A percentile compares a stretch with the other conserved stretches of the same genome.
Conservation (phyloP, 1,284 basidiomycete genomes). For the Leccinum angustisporum region DNA sequence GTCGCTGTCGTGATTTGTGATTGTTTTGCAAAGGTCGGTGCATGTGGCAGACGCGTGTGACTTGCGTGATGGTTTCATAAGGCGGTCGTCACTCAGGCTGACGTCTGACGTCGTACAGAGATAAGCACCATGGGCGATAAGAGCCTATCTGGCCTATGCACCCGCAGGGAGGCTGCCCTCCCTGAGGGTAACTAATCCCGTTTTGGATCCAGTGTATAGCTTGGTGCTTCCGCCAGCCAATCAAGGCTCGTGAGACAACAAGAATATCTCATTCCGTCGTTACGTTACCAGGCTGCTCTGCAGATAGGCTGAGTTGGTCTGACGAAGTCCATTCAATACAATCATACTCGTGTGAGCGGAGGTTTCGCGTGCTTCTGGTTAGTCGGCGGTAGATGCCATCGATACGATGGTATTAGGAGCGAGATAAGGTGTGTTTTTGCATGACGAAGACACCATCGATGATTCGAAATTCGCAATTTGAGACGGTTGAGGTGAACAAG, state of each 20-base stretch:
- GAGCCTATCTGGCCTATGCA: background rate
- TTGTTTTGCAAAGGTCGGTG: background rate
- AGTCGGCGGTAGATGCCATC: background rate
- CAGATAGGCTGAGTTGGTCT: background rate
- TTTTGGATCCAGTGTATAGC: background rate
- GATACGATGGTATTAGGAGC: background rate
- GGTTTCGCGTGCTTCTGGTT: background rate
- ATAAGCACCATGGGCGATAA: background rate
- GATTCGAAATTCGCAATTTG: background rate
- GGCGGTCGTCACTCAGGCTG: background rate
- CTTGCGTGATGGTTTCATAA: background rate
- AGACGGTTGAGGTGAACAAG: background rate
- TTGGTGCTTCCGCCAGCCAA: background rate
- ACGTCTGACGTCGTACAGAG: background rate
- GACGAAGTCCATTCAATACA: background rate
- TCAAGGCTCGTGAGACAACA: too few relatives aligned
- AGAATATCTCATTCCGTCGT: background rate
- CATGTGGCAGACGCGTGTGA: background rate
- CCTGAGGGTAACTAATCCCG: background rate
- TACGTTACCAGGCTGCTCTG: background rate
- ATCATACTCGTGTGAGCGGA: background rate
- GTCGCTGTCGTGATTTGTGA: background rate
- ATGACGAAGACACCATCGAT: background rate
- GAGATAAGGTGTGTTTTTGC: background rate
- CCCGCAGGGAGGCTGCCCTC: background rate